Evolutionary conservation across 352 stramenopile species (phyloP), one percentile per base, ranked within the genome.

Genomic region (Elongisporangium prolatum): DNA sequence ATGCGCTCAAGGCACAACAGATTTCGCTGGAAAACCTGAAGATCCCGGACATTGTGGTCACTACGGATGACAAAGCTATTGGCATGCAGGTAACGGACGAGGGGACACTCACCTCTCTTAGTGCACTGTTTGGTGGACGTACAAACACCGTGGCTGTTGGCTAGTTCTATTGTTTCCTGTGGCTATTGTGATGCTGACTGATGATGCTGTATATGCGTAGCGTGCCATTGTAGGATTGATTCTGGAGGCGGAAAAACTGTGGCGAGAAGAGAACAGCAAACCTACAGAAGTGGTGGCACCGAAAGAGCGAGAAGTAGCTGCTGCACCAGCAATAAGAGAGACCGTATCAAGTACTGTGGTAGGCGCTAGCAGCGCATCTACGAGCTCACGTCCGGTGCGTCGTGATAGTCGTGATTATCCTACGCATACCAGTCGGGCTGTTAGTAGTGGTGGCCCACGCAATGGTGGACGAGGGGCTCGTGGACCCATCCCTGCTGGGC

Each of bases 21-120:
- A 86, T 84, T 14, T 84, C 83, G 44, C 64, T 92, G 2, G 65
- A 77, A 52, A 86, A 79, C 49, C 73, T 92, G 69, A 84, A 88
- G 61, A 86, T 92, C 17, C 83, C 83, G 6, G 74, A 87, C 52
- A 85, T 91, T 67, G 51, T 20, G 10, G 80, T 92, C 24, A 80
- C 83, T 2, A 76, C 61, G 0, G 78, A 92, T 34, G 24, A 63
- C 6, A 60, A 72, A 16, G 51, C 57, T 5, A 74, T 89, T 54
- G 56, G 59, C 25, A 67, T 77, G 37, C 80, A 89, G 77, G 80
- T 89, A 74, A 34, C 57, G 14, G 52, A 44, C 52, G 56, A 57
- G 25, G 20, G 24, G 24, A 24, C 18, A n/a, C n/a, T n/a, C n/a
- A n/a, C n/a, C n/a, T n/a, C n/a, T n/a, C n/a, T n/a, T n/a, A 47